phyloP scores from a whole-genome alignment of 2,329 filamentous ascomycete genomes.

The Bipolaris cookei region DNA sequence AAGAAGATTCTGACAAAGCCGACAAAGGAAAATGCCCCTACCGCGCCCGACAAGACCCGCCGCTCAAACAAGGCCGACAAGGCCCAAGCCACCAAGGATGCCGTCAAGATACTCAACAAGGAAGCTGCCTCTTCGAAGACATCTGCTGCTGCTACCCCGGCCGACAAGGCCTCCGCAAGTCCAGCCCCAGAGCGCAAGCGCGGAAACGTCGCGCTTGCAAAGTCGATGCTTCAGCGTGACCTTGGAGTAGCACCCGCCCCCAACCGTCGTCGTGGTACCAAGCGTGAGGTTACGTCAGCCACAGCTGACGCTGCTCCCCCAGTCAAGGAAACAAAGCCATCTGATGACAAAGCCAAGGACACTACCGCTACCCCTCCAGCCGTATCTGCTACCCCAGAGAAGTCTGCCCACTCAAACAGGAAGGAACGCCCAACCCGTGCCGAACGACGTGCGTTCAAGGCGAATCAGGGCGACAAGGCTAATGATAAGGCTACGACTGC shows the following conservation, averaged over 20 bases:
- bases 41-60: conserved; percentile 48
- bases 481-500: conserved; percentile 32
- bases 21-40: conserved; percentile 40
- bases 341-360: conserved; percentile 42
- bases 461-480: conserved; percentile 42
- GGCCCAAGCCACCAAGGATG: conserved; percentile 68
- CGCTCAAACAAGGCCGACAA: conserved; percentile 59
- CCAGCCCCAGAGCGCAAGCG: conserved; percentile 58
- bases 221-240: conserved; percentile 67
- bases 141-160: conserved; percentile 29
- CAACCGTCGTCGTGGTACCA: conserved; percentile 52
- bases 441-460: conserved; percentile 49
- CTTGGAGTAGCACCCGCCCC: conserved; percentile 59
- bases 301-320: conserved; percentile 28
- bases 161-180: conserved; percentile 49
- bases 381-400: conserved; percentile 30
- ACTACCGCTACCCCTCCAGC: conserved; percentile 21
- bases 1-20: conserved; percentile 46
- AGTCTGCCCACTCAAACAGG: conserved; percentile 39
- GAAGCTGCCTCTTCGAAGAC: conserved; percentile 48
- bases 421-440: conserved; percentile 49
- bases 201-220: conserved; percentile 59
- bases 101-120: conserved; percentile 64
- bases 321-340: conserved; percentile 35
- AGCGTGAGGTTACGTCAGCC: conserved; percentile 40